These are phyloP conservation scores for Oryza coarctata DNA, from an alignment of 176 grass and related monocot genomes.

Conservation along the genomic window DNA sequence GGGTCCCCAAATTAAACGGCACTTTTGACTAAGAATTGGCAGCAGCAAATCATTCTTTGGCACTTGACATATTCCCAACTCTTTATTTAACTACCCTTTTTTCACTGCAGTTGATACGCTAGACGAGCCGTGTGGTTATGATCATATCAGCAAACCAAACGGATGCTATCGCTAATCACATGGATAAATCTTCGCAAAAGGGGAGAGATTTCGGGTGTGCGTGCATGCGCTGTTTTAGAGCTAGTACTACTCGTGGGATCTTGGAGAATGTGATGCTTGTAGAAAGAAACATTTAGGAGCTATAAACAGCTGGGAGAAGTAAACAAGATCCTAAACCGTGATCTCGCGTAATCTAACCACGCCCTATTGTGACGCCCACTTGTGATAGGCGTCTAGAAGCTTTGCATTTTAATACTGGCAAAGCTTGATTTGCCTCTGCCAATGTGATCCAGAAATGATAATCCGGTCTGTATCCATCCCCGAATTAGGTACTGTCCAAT, in stretches of 20 bases:
- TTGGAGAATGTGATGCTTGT: conserved; percentile 49
- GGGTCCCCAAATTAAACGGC: background rate
- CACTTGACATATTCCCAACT: conserved; percentile 37
- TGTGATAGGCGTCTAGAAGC: conserved; percentile 31
- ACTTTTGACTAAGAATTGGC: conserved; percentile 38
- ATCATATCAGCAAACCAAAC: conserved; percentile 28
- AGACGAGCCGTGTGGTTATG: conserved; percentile 22
- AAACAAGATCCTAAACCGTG: conserved; percentile 35
- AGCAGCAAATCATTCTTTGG: conserved; percentile 31
- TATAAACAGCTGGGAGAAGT: conserved; percentile 23
- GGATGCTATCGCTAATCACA: conserved; percentile 36
- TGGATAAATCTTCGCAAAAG: conserved; percentile 51
- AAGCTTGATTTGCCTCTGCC: background rate
- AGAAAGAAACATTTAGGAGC: background rate
- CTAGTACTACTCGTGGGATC: conserved; percentile 43
- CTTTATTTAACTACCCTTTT: conserved; percentile 19
- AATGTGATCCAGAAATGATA: conserved; percentile 24
- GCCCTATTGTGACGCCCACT: conserved; percentile 22
- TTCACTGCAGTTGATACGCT: conserved; percentile 2
- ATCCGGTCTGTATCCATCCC: conserved; percentile 14
- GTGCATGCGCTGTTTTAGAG: conserved; percentile 5
- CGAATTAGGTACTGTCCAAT: conserved; percentile 6
- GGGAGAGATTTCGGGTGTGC: background rate
- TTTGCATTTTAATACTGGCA: background rate
- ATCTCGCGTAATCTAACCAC: conserved; percentile 39